Evolutionary conservation across 1,139 yeast genomes (phyloP), one percentile per base, ranked within the genome.

Genomic region (Candida anutae): DNA sequence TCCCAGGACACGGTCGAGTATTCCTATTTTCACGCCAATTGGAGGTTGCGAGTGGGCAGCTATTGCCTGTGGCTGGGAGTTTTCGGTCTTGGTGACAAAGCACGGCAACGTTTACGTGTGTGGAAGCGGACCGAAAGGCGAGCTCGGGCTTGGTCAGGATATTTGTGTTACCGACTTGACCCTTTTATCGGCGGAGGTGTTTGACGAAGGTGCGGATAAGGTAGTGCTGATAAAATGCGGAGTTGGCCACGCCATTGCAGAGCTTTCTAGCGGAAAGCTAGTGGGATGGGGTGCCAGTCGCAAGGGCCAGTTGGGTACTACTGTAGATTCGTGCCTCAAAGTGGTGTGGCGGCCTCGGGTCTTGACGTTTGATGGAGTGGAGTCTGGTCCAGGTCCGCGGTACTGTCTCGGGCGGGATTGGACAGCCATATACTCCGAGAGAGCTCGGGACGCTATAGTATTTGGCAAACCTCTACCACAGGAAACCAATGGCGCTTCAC

Each of bases 241-340:
- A 1, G 47, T 84, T 30, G 64, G 70, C 27, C 85, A 78, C 36
- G 66, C 74, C 0, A 60, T 81, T 0, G 49, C 77, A 1, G 50
- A 59, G 20, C 45, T 64, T 1, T 45, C 42, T 1, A 52, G 62
- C 27, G 72, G 72, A 0, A 42, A 50, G 4, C 49, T 80, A 1
- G 71, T 63, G 42, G 95, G 94, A 0, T 87, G 95, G 93, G 97
- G 97, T 0, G 73, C 71, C 27, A 72, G 82, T 27, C 69, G 87
- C 23, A 80, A 77, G 45, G 87, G 90, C 5, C 95, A 87, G 47
- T 49, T 87, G 14, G 65, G 70, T 49, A 23, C 28, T 35, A 25
- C 10, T 20, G 12, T 6, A 20, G 22, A 8, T n/a, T 17, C 19
- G 10, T 17, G 19, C 10, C 8, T 34, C 31, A 30, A 55, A 1